Conservation (phyloP, 306 rosid species). For the Mimosa bimucronata region DNA sequence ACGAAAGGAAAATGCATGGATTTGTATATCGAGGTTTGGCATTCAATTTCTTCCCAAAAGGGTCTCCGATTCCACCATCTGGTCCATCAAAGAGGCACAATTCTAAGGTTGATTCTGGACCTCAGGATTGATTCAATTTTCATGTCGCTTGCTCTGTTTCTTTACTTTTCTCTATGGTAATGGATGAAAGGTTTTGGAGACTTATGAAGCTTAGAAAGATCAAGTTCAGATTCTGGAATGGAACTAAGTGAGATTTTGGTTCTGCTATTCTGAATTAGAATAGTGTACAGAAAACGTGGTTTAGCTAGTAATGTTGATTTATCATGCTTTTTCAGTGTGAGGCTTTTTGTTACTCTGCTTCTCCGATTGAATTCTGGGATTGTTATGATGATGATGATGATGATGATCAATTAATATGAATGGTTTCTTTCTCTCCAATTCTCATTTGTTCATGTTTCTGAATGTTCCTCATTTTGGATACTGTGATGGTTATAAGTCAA, state of each 20-base stretch:
- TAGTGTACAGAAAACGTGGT: slow-evolving; percentile 31
- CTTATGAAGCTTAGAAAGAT: slow-evolving; percentile 25
- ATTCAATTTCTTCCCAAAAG: slow-evolving; percentile 79
- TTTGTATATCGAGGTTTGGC: slow-evolving; percentile 16
- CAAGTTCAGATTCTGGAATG: slow-evolving; percentile 29
- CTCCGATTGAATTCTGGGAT: too few species aligned
- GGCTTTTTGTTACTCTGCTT: too few species aligned
- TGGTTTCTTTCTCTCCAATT: slow-evolving; percentile 7
- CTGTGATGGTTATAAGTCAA: neutral
- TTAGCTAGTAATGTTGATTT: slow-evolving; percentile 7
- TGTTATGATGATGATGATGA: neutral
- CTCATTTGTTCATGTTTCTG: neutral
- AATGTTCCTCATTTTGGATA: neutral
- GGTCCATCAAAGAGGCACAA: slow-evolving; percentile 91
- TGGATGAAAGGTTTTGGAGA: slow-evolving; percentile 25
- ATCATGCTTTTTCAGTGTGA: slow-evolving; percentile 6
- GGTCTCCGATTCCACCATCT: slow-evolving; percentile 67
- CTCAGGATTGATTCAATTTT: slow-evolving; percentile 41
- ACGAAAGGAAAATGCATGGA: slow-evolving; percentile 5
- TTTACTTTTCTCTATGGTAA: neutral
- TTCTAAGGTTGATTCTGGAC: slow-evolving; percentile 52
- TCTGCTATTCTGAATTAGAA: slow-evolving; percentile 15
- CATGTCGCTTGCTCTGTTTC: neutral
- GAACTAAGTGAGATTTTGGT: neutral
- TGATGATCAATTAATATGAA: slow-evolving; percentile 13